Percentiles rank a stretch among this genome's conserved stretches.
Conservation (phyloP, 2,329 filamentous ascomycete genomes). For the Ascochyta clinopodiicola region DNA sequence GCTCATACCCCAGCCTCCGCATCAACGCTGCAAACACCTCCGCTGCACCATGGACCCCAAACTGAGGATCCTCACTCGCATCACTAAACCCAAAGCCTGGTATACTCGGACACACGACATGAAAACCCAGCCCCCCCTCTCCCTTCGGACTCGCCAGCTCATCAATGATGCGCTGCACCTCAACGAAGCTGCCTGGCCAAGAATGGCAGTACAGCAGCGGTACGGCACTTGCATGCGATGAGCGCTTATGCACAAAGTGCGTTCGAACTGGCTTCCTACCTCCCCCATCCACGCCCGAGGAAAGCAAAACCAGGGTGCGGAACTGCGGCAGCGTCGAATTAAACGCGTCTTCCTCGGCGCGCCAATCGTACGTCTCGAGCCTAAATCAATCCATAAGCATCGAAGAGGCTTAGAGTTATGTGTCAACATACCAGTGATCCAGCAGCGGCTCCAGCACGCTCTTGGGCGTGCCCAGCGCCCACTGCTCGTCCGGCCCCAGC, state of each 20-base stretch:
- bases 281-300: background rate
- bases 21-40: slow-evolving; percentile 66
- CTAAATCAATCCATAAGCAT: slow-evolving; percentile 31
- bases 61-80: slow-evolving; percentile 58
- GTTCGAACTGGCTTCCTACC: slow-evolving; percentile 55
- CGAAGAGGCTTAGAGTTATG: no score
- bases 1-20: slow-evolving; percentile 63
- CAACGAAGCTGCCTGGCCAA: slow-evolving; percentile 70
- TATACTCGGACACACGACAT: slow-evolving; percentile 70
- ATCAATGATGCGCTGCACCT: slow-evolving; percentile 63
- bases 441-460: slow-evolving; percentile 67
- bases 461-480: slow-evolving; percentile 65
- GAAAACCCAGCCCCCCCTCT: slow-evolving; percentile 58
- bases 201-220: slow-evolving; percentile 70
- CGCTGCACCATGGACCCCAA: slow-evolving; percentile 61
- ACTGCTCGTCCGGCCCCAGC: slow-evolving; percentile 28
- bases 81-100: slow-evolving; percentile 74
- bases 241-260: slow-evolving; percentile 70
- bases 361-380: slow-evolving; percentile 72
- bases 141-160: slow-evolving; percentile 61
- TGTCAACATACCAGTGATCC: slow-evolving; percentile 63
- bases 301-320: slow-evolving; percentile 60
- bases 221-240: slow-evolving; percentile 60
- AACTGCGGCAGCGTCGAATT: slow-evolving; percentile 69
- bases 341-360: slow-evolving; percentile 63